Evolutionary conservation across 768 basidiomycete genomes (phyloP).

Genomic region (Tulasnella sp.): DNA sequence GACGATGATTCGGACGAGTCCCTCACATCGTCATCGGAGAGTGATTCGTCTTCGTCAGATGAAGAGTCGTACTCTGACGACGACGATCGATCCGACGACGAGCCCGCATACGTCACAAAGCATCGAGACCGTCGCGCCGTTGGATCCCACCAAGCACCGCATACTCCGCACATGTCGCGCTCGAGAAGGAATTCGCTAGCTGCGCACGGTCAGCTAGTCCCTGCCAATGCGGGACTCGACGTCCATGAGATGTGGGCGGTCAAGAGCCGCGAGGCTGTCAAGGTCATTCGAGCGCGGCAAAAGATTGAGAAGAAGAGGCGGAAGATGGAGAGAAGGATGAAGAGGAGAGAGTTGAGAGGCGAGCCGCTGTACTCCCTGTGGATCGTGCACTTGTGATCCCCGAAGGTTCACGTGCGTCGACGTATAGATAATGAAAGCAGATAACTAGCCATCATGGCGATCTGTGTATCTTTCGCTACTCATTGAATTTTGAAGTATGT

Average conservation of each 20-base stretch:
- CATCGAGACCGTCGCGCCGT: background rate
- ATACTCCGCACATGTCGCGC: background rate
- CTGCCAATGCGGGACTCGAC: background rate
- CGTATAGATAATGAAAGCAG: background rate
- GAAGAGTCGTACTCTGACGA: constrained; percentile 18
- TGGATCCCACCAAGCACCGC: background rate
- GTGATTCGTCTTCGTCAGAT: background rate
- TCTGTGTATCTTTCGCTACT: background rate
- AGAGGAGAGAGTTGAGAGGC: background rate
- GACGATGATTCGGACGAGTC: constrained; percentile 27
- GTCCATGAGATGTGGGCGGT: constrained; percentile 7
- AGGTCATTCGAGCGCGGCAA: background rate
- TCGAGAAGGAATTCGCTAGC: constrained; percentile 9
- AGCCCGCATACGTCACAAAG: background rate
- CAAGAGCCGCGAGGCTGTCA: constrained; percentile 1
- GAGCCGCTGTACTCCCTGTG: constrained; percentile 5
- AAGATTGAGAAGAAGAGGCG: constrained; percentile 10
- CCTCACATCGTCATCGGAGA: background rate
- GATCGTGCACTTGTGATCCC: background rate
- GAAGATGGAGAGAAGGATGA: background rate
- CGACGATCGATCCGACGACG: constrained; percentile 13
- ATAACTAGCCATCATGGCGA: background rate
- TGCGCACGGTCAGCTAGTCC: background rate
- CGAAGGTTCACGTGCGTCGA: background rate
- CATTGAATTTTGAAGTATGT: background rate